Percentiles rank a stretch among this genome's conserved stretches.
Evolutionary conservation across 257 asterid species (phyloP).

Genomic region (Capsicum baccatum): DNA sequence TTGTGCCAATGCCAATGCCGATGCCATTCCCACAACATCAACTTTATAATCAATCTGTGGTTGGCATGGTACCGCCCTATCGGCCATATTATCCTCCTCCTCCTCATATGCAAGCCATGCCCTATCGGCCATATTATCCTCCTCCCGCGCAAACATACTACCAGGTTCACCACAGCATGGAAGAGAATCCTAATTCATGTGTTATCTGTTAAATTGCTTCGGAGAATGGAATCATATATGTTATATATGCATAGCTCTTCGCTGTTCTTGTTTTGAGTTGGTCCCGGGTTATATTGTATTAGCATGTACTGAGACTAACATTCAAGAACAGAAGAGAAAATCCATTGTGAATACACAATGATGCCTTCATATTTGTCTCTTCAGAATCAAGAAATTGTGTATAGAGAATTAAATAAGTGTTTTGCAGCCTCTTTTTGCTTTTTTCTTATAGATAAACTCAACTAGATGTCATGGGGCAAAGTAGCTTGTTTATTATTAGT

Average conservation of each 20-base stretch:
- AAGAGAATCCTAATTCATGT: conserved; percentile 85
- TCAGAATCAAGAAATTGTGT: conserved; percentile 41
- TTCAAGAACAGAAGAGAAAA: conserved; percentile 32
- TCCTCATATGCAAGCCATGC: conserved; percentile 40
- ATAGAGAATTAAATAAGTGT: conserved; percentile 44
- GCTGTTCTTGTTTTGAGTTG: neutral
- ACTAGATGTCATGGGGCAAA: neutral
- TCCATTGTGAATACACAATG: conserved; percentile 36
- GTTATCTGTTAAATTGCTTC: conserved; percentile 49
- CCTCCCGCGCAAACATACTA: conserved; percentile 31
- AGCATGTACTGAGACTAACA: conserved; percentile 32
- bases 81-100: conserved; percentile 55
- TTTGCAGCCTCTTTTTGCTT: conserved; percentile 35
- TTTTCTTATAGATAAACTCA: neutral
- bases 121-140: conserved; percentile 45
- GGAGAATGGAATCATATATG: neutral
- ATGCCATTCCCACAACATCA: conserved; percentile 30
- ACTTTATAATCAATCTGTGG: conserved; percentile 18
- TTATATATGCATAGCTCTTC: neutral
- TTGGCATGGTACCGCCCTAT: conserved; percentile 50
- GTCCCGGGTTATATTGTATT: conserved; percentile 29
- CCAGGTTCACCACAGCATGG: conserved; percentile 68
- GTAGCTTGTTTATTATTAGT: neutral
- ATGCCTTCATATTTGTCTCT: conserved; percentile 34
- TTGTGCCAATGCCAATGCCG: neutral